phyloP scores from a whole-genome alignment of 2,329 filamentous ascomycete genomes.

The Calonectria crousiana region DNA sequence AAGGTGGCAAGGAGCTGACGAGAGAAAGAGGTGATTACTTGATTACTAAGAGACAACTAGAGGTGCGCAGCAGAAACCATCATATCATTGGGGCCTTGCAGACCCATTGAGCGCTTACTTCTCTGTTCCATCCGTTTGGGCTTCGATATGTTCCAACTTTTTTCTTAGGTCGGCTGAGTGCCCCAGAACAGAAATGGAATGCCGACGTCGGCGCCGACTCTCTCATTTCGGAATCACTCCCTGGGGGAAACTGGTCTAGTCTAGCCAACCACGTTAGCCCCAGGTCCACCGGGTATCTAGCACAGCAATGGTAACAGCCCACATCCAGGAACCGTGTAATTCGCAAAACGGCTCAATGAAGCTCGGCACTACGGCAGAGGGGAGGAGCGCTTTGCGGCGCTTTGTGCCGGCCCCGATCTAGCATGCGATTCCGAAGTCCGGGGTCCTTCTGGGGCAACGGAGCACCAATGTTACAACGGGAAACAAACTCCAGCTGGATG shows the following conservation, averaged over 20 bases:
- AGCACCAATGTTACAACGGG: background rate
- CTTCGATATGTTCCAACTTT: constrained; percentile 11
- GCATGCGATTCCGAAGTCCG: background rate
- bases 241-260: constrained; percentile 23
- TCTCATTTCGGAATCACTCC: constrained; percentile 25
- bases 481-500: background rate
- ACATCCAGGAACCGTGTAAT: background rate
- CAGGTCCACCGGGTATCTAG: constrained; percentile 14
- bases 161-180: constrained; percentile 19
- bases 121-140: constrained; percentile 1
- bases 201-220: constrained; percentile 42
- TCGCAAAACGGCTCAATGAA: background rate
- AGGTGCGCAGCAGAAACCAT: background rate
- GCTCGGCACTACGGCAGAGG: constrained; percentile 35
- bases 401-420: constrained; percentile 3
- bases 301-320: background rate
- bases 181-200: constrained; percentile 26
- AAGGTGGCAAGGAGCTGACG: constrained; percentile 4
- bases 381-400: background rate
- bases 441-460: constrained; percentile 21
- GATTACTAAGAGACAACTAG: constrained; percentile 1
- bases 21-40: background rate
- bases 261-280: constrained; percentile 29
- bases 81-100: background rate
- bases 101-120: constrained; percentile 13